Base-by-base conservation (phyloP, 345 rosid species). In the Camelina sativa region DNA sequence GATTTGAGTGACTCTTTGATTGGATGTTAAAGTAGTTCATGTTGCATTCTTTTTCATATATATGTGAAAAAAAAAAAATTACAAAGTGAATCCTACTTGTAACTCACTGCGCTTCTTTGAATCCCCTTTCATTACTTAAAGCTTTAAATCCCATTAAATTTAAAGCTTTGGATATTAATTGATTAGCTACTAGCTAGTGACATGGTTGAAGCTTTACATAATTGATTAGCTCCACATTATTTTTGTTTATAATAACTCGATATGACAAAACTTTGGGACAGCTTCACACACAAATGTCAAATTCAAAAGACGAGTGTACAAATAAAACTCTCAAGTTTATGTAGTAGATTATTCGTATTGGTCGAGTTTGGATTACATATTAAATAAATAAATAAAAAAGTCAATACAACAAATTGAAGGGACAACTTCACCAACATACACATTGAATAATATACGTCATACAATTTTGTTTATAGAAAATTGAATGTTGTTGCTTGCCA, bases 71-170 rank as follows among this genome's bases (percentile, higher is more conserved):
- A 38, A 16, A n/a, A 25, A 10, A 15, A 9, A 11, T 41, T 3
- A 25, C 19, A 25, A 28, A 68, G 63, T 68, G 62, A 23, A 43
- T 69, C 64, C 54, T 30, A 69, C 55, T 41, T 69, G 73, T 16
- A 56, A 69, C 65, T 43, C 73, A 57, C 34, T 43, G 6, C 1
- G 0, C n/a, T 23, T 23, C 7, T 15, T 52, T 63, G 1, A 53
- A 15, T 12, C 34, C 6, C 16, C 37, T 13, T 22, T 38, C 4
- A 10, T 22, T 20, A 53, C 50, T 37, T 34, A 56, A 17, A 57
- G 41, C 22, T 60, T 4, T 37, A 61, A 61, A 55, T 3, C 11
- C 38, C 10, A 25, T 25, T 12, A 55, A 34, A 20, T 12, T 5
- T 12, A 61, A 61, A 61, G 1, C 12, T 61, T 61, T 20, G 50